These are phyloP conservation scores for Vitellaria paradoxa DNA, from an alignment of 179 eudicot genomes.

Conservation along the genomic window DNA sequence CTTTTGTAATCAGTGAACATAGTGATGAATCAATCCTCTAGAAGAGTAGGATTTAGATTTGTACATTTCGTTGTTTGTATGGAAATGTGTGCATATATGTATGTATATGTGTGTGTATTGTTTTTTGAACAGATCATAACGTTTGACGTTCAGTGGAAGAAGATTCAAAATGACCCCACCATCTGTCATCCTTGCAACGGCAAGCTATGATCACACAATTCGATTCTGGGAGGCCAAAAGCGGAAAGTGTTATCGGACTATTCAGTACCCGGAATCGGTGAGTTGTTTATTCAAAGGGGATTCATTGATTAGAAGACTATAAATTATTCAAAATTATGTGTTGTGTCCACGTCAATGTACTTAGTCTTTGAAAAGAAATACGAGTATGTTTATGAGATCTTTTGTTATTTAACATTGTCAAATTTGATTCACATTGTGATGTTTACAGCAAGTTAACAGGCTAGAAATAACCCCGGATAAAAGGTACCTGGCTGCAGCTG, in stretches of 20 bases:
- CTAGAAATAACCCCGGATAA: conserved; percentile 95
- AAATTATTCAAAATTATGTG: too few species aligned
- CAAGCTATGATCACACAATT: conserved; percentile 96
- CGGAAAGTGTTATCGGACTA: conserved; percentile 82
- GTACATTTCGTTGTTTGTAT: not conserved
- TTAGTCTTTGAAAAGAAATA: too few species aligned
- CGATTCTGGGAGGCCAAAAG: conserved; percentile 96
- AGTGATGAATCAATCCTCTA: not conserved
- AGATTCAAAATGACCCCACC: conserved; percentile 69
- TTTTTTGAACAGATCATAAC: not conserved
- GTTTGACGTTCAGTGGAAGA: not conserved
- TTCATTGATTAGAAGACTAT: too few species aligned
- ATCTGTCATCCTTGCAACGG: conserved; percentile 86
- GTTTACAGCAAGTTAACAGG: conserved; percentile 81
- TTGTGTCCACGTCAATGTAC: too few species aligned
- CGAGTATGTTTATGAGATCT: too few species aligned
- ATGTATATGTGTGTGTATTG: not conserved
- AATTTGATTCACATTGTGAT: not conserved
- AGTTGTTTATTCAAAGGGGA: conserved; percentile 7
- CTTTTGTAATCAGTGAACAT: not conserved
- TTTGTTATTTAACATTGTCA: too few species aligned
- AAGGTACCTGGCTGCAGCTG: conserved; percentile 86
- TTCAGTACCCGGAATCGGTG: conserved; percentile 93
- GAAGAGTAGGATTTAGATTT: not conserved
- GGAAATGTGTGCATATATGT: not conserved